phyloP scores from a whole-genome alignment of 2,329 filamentous ascomycete species.

The Dactylellina parvicollis region DNA sequence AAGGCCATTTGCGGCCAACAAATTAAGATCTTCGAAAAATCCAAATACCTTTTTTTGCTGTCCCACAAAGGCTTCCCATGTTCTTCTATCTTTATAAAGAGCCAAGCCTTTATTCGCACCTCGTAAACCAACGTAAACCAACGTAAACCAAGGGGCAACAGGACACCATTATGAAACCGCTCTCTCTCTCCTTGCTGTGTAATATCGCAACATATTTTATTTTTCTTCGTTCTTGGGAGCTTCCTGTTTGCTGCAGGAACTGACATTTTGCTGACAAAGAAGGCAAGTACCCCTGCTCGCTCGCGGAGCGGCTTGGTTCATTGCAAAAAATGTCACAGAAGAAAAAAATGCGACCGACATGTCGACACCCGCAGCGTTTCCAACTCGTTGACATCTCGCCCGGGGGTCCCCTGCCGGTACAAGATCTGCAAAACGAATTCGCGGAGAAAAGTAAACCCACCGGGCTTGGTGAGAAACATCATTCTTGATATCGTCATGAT shows the following conservation, averaged over 20 bases:
- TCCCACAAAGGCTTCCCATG: background rate
- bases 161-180: background rate
- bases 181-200: background rate
- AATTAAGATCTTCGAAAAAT: background rate
- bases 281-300: no score
- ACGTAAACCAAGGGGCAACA: background rate
- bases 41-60: background rate
- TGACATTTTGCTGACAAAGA: background rate
- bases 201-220: background rate
- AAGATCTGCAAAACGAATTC: no score
- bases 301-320: background rate
- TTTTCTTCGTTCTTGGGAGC: background rate
- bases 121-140: background rate
- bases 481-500: no score
- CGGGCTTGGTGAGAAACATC: no score
- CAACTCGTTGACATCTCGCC: no score
- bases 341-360: background rate
- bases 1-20: conserved; percentile 7
- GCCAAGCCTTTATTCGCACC: background rate
- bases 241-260: background rate
- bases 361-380: no score
- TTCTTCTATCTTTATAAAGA: background rate
- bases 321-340: background rate
- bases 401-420: no score
- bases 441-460: no score